Base-by-base conservation (phyloP, 768 basidiomycete species). In the Candolleomyces eurysporus region DNA sequence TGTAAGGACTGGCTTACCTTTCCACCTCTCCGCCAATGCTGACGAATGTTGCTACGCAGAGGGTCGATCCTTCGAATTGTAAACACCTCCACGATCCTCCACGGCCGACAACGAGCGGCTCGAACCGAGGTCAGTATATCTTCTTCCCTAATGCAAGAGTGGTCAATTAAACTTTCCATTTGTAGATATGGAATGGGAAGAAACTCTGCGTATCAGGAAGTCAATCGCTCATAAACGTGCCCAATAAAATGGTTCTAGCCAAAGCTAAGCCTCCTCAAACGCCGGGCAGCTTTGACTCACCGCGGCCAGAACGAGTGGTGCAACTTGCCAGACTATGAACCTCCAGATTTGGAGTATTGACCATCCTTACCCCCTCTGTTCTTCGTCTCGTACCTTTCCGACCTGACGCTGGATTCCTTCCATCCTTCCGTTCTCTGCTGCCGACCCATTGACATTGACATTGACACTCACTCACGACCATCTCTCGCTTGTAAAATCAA, bases 161-260 rank as follows among this genome's bases (percentile, higher is more conserved):
- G 22, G 30, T 32, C 51, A 19, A 17, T 54, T 53, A 57, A 58
- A 56, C 52, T 55, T 48, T 61, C 57, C 42, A 48, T 49, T n/a
- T 14, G 36, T 54, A 82, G 82, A 69, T 83, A 5, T 81, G 79
- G 77, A 71, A 72, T 22, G 72, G 71, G 1, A 71, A 76, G 46
- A 71, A 61, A n/a, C 73, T 82, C 3, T 80, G 80, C 60, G 73
- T 81, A 3, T 78, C 81, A 31, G 79, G 77, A 3, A 65, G 77
- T 3, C 82, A 82, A 65, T 79, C 79, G 16, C 76, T 76, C 14
- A 68, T 78, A 11, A 77, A 76, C 55, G 60, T 55, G 40, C 60
- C 60, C 5, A 16, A 57, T 14, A 61, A 61, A 32, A 56, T 61
- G 60, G 16, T 55, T n/a, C 11, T 13, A 43, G 42, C 42, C 2